Evolutionary conservation across 345 rosid genomes (phyloP).

Genomic region (Salix dunnii): DNA sequence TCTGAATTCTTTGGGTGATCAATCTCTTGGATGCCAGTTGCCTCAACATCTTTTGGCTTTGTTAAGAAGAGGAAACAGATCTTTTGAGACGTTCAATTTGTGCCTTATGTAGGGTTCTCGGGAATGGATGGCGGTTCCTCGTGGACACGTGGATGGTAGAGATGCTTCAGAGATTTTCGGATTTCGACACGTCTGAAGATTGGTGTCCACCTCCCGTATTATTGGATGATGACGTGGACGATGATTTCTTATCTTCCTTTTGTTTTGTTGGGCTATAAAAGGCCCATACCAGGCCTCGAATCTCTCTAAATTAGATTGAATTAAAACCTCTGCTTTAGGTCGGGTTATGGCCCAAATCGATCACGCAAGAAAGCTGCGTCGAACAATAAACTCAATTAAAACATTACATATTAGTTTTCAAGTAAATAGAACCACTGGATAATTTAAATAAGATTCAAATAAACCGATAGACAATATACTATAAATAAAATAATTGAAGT

Average conservation of each 20-base stretch:
- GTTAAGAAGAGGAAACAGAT: neutral
- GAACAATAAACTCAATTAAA: too few species aligned
- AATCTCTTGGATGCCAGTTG: slow-evolving; percentile 47
- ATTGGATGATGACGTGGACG: neutral
- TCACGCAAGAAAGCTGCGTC: too few species aligned
- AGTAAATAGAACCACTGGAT: too few species aligned
- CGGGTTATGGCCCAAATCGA: neutral
- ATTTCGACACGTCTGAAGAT: neutral
- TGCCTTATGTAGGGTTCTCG: neutral
- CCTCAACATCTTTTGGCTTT: slow-evolving; percentile 37
- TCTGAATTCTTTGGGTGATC: slow-evolving; percentile 32
- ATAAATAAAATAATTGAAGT: too few species aligned
- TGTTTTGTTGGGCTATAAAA: neutral
- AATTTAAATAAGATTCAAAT: too few species aligned
- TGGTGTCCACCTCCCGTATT: neutral
- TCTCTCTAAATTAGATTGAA: neutral
- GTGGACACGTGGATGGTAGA: slow-evolving; percentile 12
- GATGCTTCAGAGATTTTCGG: neutral
- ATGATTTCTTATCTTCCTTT: neutral
- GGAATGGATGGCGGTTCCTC: neutral
- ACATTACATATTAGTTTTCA: too few species aligned
- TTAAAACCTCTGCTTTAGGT: neutral
- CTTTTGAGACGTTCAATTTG: neutral
- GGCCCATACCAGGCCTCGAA: neutral
- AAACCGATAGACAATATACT: too few species aligned